Conservation (phyloP, 768 basidiomycete genomes). For the Termitomyces bulborhizus region DNA sequence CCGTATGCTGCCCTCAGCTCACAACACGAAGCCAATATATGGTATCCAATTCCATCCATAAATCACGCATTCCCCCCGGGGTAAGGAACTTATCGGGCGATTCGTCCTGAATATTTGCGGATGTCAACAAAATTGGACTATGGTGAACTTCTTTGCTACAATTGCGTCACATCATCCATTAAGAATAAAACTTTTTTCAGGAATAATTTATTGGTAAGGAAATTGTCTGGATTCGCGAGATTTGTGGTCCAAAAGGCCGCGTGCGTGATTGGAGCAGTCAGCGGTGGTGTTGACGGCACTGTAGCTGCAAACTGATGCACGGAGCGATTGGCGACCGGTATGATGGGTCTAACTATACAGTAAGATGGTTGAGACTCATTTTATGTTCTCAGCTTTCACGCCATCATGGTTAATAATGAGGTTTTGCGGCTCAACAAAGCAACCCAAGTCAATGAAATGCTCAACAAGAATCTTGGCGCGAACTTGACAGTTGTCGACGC, state of each 20-base stretch:
- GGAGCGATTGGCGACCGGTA: constrained; percentile 97
- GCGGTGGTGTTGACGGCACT: constrained; percentile 95
- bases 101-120: constrained; percentile 85
- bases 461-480: constrained; percentile 88
- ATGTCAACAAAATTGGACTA: constrained; percentile 84
- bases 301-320: constrained; percentile 98
- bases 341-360: constrained; percentile 4
- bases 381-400: constrained; percentile 74
- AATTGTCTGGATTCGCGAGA: constrained; percentile 86
- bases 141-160: constrained; percentile 44
- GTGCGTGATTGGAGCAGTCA: constrained; percentile 99
- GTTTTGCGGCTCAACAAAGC: constrained; percentile 92
- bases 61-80: constrained; percentile 89
- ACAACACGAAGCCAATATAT: constrained; percentile 82
- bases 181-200: constrained; percentile 29
- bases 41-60: constrained; percentile 99
- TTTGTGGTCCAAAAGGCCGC: constrained; percentile 90
- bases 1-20: constrained; percentile 91
- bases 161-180: constrained; percentile 2
- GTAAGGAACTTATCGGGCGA: constrained; percentile 81
- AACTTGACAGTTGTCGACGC: too few species aligned
- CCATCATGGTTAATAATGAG: constrained; percentile 99
- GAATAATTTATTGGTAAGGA: constrained; percentile 98
- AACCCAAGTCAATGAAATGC: constrained; percentile 86
- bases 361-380: constrained; percentile 2